Percentiles rank a stretch among this genome's conserved stretches.
phyloP scores from a whole-genome alignment of 345 rosid genomes.

The Populus nigra region DNA sequence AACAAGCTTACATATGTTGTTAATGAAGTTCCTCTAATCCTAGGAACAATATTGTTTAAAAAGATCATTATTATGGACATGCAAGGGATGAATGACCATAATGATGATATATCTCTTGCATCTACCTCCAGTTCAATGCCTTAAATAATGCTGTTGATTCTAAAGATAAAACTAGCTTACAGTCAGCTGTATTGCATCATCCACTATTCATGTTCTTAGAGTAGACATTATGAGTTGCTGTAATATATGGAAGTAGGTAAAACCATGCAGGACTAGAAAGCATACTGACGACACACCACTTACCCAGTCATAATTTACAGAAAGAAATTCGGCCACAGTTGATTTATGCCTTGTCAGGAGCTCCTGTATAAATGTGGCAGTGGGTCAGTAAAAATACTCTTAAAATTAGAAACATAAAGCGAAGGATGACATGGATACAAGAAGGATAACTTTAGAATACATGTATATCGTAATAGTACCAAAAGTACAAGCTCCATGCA shows the following conservation, averaged over 20 bases:
- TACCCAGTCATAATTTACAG: slow-evolving; percentile 47
- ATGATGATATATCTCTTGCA: not conserved
- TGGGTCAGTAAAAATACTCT: slow-evolving; percentile 8
- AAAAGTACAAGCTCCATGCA: not conserved
- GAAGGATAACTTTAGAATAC: not conserved
- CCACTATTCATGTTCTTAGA: not conserved
- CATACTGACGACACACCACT: slow-evolving; percentile 9
- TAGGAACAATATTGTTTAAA: not conserved
- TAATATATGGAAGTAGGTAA: not conserved
- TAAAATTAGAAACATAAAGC: not conserved
- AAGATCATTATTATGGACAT: not conserved
- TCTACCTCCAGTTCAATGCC: not conserved
- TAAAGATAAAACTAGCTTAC: not conserved
- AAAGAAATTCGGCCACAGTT: slow-evolving; percentile 45
- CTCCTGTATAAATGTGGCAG: slow-evolving; percentile 30
- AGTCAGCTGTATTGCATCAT: not conserved
- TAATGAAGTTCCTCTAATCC: not conserved
- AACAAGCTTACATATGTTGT: not conserved
- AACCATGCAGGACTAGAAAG: not conserved
- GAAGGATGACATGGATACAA: not conserved
- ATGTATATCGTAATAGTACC: not conserved
- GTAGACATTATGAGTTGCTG: not conserved
- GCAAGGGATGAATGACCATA: not conserved
- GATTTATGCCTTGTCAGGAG: slow-evolving; percentile 53
- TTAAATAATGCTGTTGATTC: not conserved